These are phyloP conservation scores for Dimocarpus longan DNA, from an alignment of 345 rosid genomes.

Conservation along the genomic window DNA sequence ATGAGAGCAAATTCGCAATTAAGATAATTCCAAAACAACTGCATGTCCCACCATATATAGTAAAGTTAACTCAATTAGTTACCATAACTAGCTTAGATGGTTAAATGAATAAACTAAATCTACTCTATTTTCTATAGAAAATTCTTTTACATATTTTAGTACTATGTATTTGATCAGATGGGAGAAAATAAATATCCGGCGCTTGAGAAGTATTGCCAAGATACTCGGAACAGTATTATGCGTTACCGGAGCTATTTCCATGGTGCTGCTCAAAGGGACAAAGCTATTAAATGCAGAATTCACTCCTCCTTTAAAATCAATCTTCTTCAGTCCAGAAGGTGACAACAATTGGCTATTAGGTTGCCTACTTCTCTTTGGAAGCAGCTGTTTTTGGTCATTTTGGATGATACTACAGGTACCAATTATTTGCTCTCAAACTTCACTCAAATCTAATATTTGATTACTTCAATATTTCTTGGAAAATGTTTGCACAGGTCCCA, in stretches of 20 bases:
- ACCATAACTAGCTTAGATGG: too few relatives aligned
- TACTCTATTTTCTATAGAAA: too few relatives aligned
- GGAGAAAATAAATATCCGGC: slow-evolving; percentile 38
- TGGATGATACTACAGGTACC: slow-evolving; percentile 65
- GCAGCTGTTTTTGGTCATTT: slow-evolving; percentile 56
- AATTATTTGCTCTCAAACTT: too few relatives aligned
- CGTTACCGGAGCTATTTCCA: slow-evolving; percentile 62
- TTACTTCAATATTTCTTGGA: not conserved
- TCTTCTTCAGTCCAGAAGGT: slow-evolving; percentile 21
- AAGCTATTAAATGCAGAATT: slow-evolving; percentile 41
- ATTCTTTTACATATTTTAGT: not conserved
- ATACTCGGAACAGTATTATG: slow-evolving; percentile 38
- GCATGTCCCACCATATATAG: too few relatives aligned
- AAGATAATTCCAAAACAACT: not conserved
- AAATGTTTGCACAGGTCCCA: slow-evolving; percentile 40
- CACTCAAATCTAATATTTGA: not conserved
- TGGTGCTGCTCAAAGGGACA: slow-evolving; percentile 63
- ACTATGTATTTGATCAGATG: slow-evolving; percentile 24
- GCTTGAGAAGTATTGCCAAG: slow-evolving; percentile 37
- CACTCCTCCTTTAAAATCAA: slow-evolving; percentile 2
- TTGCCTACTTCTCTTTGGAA: slow-evolving; percentile 44
- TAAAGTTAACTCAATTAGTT: too few relatives aligned
- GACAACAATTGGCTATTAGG: slow-evolving; percentile 52
- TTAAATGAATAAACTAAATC: too few relatives aligned
- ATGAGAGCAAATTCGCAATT: not conserved